Percentiles rank a stretch among this genome's conserved stretches.
These are phyloP conservation scores for Petunia axillaris DNA, from an alignment of 257 asterid genomes.

Conservation along the genomic window DNA sequence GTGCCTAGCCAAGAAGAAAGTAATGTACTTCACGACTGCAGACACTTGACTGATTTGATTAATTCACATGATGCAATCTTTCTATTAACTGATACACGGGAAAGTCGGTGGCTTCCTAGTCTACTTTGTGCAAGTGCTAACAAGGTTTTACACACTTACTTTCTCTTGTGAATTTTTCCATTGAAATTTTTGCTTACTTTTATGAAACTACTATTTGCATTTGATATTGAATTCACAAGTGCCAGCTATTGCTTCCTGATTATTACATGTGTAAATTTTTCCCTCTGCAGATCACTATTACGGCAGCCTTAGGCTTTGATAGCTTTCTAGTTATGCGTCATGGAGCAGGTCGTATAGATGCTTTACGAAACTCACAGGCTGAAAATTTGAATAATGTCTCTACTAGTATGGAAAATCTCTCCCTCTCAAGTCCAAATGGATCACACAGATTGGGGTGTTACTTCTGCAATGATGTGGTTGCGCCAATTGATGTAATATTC, in stretches of 20 bases:
- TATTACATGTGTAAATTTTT: background rate
- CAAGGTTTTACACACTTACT: conserved; percentile 55
- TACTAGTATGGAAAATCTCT: conserved; percentile 43
- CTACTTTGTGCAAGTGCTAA: conserved; percentile 82
- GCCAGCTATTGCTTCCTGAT: background rate
- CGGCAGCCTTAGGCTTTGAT: conserved; percentile 96
- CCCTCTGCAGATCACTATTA: conserved; percentile 64
- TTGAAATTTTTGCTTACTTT: conserved; percentile 5
- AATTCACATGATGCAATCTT: conserved; percentile 83
- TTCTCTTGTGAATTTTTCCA: conserved; percentile 11
- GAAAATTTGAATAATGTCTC: conserved; percentile 42
- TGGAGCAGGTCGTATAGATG: conserved; percentile 75
- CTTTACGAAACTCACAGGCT: conserved; percentile 40
- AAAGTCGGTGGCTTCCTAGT: conserved; percentile 98
- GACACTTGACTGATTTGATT: conserved; percentile 60
- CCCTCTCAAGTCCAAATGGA: conserved; percentile 38
- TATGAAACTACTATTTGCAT: background rate
- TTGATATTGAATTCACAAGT: conserved; percentile 6
- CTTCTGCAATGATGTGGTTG: conserved; percentile 95
- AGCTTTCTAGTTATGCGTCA: conserved; percentile 98
- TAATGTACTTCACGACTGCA: conserved; percentile 73
- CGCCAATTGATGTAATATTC: conserved; percentile 81
- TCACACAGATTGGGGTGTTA: conserved; percentile 85
- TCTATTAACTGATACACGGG: conserved; percentile 92
- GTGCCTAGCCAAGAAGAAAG: conserved; percentile 68